Percentiles rank a stretch among this genome's conserved stretches.
These are phyloP conservation scores for Trametes polyzona DNA, from an alignment of 1,284 basidiomycete genomes.

Conservation along the genomic window DNA sequence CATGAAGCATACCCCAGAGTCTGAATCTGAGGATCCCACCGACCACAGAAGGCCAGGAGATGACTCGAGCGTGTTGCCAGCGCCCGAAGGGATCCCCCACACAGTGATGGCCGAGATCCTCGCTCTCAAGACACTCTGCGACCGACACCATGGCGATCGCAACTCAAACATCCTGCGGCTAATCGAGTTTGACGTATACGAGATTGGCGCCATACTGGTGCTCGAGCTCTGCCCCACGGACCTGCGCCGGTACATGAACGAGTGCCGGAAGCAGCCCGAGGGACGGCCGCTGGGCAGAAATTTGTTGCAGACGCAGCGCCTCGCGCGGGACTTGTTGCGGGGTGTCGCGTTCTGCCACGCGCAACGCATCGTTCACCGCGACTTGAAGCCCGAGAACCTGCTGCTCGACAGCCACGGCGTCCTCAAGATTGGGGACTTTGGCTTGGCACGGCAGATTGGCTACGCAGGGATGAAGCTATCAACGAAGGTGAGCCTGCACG, in stretches of 20 bases:
- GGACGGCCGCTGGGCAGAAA: not conserved
- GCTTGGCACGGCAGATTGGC: not conserved
- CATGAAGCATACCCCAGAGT: no score
- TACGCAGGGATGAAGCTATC: no score
- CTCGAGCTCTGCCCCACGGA: not conserved
- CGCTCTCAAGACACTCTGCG: not conserved
- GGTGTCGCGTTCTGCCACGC: not conserved
- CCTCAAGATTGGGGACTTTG: not conserved
- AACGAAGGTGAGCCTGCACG: no score
- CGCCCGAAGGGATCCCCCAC: no score
- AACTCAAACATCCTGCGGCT: not conserved
- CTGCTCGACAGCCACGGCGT: not conserved
- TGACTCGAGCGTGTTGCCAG: no score
- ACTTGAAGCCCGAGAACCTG: slow-evolving; percentile 4
- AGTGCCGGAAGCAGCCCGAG: not conserved
- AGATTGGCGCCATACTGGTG: not conserved
- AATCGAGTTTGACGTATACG: not conserved
- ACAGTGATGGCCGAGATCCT: not conserved
- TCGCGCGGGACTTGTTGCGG: not conserved
- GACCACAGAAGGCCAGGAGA: no score
- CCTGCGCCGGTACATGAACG: not conserved
- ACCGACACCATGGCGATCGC: no score
- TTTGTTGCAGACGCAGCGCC: not conserved
- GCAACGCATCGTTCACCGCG: not conserved
- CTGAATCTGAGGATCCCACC: no score